Evolutionary conservation across 108 stramenopile species (phyloP), one percentile per base, ranked within the genome.

Genomic region (Conticribra guillardii): DNA sequence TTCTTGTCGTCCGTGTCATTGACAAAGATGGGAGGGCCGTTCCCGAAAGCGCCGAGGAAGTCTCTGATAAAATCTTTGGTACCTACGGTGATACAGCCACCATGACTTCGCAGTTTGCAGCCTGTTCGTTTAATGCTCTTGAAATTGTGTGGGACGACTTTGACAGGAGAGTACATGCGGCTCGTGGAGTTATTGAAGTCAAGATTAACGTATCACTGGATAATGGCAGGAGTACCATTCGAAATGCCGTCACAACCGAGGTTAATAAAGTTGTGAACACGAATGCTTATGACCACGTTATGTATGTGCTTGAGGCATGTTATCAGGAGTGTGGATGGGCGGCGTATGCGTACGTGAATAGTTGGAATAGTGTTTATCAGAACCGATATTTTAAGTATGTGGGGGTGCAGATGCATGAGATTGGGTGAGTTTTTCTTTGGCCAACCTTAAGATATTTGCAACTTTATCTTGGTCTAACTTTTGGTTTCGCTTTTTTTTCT

Each of bases 141-240:
- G n/a, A n/a, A n/a, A n/a, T n/a, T n/a, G n/a, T n/a, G n/a, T n/a
- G n/a, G n/a, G n/a, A n/a, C n/a, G n/a, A n/a, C n/a, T n/a, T n/a
- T n/a, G n/a, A n/a, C n/a, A n/a, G n/a, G n/a, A n/a, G n/a, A n/a
- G n/a, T n/a, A n/a, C n/a, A n/a, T 24, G 34, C 21, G 37, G 80
- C 73, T 15, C 50, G 52, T 14, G 81, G 81, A 7, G 81, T 82
- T 3, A 31, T 82, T 31, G 64, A 76, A 9, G 81, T 78, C 17
- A 52, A 4, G 23, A 73, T 82, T 32, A 28, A 8, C 29, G 44
- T 78, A 5, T 30, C 50, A 3, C 7, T 78, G 1, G 23, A 9
- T 17, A 61, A 22, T 14, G 54, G 21, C 21, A 49, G 26, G 0
- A 48, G 48, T 34, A n/a, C 33, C 18, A 21, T 8, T n/a, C n/a